A percentile compares a stretch with the other conserved stretches of the same genome.
Conservation (phyloP, 768 basidiomycete genomes). For the Pleurotus platypus region DNA sequence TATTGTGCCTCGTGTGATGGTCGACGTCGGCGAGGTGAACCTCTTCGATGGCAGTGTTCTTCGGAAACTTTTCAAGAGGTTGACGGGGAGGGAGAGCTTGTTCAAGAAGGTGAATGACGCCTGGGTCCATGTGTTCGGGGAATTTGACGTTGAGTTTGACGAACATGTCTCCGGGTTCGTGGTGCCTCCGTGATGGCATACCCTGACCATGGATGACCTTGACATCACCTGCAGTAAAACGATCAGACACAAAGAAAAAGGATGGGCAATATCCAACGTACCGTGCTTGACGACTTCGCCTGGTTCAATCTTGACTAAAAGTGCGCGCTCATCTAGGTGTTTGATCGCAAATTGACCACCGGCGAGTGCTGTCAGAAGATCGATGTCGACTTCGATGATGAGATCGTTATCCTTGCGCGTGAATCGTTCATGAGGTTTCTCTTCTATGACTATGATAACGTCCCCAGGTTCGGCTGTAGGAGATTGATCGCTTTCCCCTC, state of each 20-base stretch:
- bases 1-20: constrained; percentile 45
- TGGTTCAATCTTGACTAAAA: constrained; percentile 79
- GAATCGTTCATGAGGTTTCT: constrained; percentile 88
- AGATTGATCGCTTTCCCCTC: constrained; percentile 90
- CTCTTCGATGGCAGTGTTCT: constrained; percentile 74
- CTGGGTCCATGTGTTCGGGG: constrained; percentile 75
- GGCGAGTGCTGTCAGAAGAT: constrained; percentile 88
- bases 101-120: constrained; percentile 72
- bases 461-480: constrained; percentile 90
- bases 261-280: constrained; percentile 32
- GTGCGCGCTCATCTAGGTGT: constrained; percentile 90
- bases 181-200: constrained; percentile 98
- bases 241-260: constrained; percentile 7
- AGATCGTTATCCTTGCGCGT: constrained; percentile 88
- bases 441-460: constrained; percentile 90
- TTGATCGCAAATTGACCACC: constrained; percentile 88
- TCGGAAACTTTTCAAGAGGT: constrained; percentile 62
- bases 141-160: constrained; percentile 85
- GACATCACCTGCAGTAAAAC: constrained; percentile 57
- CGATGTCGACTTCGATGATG: constrained; percentile 82
- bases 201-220: constrained; percentile 94
- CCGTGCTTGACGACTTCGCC: constrained; percentile 94
- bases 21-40: constrained; percentile 80
- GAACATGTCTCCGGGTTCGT: constrained; percentile 92
- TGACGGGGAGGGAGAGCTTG: constrained; percentile 78